phyloP scores from a whole-genome alignment of 768 basidiomycete genomes.

The Scleroderma bovista region DNA sequence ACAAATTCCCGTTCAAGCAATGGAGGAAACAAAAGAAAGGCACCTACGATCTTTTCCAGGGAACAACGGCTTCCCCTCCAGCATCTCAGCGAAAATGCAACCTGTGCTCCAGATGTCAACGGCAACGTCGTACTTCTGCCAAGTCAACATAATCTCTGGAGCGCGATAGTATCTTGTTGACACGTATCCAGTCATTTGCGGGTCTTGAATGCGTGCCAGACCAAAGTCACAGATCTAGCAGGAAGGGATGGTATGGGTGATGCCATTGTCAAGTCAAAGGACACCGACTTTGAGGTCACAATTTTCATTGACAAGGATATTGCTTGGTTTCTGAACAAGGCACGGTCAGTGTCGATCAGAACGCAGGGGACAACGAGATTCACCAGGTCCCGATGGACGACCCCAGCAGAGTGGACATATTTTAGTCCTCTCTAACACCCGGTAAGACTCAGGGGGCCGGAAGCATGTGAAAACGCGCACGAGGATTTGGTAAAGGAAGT shows the following conservation, averaged over 20 bases:
- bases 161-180: conserved; percentile 99
- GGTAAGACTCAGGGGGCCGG: conserved; percentile 4
- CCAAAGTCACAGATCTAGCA: conserved; percentile 96
- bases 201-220: conserved; percentile 96
- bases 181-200: conserved; percentile 99
- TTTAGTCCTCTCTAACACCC: conserved; percentile 81
- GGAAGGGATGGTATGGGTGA: conserved; percentile 8
- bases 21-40: conserved; percentile 8
- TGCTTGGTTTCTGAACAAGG: conserved; percentile 81
- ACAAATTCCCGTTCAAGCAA: conserved; percentile 7
- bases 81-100: conserved; percentile 99
- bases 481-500: conserved; percentile 98
- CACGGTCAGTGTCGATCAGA: background rate
- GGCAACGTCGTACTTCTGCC: conserved; percentile 99
- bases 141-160: conserved; percentile 99
- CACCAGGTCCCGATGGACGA: conserved; percentile 95
- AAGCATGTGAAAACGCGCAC: conserved; percentile 40
- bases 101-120: conserved; percentile 99
- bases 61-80: conserved; percentile 97
- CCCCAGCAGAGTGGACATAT: conserved; percentile 99
- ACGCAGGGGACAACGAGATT: conserved; percentile 18
- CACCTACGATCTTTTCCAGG: conserved; percentile 98
- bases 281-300: conserved; percentile 87
- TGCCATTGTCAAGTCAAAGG: background rate
- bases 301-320: conserved; percentile 99